Percentiles rank a stretch among this genome's conserved stretches.
Conservation (phyloP, 2,329 filamentous ascomycete genomes). For the Neofusicoccum parvum region DNA sequence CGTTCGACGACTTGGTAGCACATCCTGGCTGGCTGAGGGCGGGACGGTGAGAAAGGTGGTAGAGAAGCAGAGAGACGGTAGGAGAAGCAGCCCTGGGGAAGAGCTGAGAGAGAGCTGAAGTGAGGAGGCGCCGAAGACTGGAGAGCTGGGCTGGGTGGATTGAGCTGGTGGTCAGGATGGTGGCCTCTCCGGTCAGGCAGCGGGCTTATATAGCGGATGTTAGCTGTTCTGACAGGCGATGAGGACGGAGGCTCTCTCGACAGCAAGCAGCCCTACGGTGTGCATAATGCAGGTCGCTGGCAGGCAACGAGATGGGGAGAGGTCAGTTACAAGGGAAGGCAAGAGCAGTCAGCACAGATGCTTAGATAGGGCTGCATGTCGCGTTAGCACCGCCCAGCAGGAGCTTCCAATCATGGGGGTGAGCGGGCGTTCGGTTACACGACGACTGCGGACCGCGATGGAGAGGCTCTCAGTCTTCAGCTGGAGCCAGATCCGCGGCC, state of each 20-base stretch:
- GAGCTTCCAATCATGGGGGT: conserved; percentile 1
- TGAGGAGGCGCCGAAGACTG: background rate
- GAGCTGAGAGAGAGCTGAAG: conserved; percentile 1
- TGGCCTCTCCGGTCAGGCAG: background rate
- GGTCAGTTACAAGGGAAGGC: conserved; percentile 8
- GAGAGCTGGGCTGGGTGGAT: background rate
- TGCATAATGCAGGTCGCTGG: conserved; percentile 18
- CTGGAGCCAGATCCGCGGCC: conserved; percentile 14
- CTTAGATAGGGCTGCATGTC: conserved; percentile 21
- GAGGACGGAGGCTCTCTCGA: conserved; percentile 8
- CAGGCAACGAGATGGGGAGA: conserved; percentile 18
- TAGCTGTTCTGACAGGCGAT: conserved; percentile 9
- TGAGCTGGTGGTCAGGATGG: conserved; percentile 2
- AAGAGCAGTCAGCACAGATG: conserved; percentile 19
- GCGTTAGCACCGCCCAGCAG: conserved; percentile 7
- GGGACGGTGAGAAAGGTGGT: background rate
- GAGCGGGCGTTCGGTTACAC: conserved; percentile 16
- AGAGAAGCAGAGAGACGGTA: background rate
- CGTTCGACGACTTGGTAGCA: conserved; percentile 85
- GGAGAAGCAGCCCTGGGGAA: background rate
- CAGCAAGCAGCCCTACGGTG: conserved; percentile 19
- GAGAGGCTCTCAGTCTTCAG: conserved; percentile 16
- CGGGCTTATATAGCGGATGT: conserved; percentile 16
- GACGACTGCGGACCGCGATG: conserved; percentile 4
- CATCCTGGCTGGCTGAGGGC: conserved; percentile 54